phyloP scores from a whole-genome alignment of 805 yeast genomes.

The Candida pseudoglaebosa region DNA sequence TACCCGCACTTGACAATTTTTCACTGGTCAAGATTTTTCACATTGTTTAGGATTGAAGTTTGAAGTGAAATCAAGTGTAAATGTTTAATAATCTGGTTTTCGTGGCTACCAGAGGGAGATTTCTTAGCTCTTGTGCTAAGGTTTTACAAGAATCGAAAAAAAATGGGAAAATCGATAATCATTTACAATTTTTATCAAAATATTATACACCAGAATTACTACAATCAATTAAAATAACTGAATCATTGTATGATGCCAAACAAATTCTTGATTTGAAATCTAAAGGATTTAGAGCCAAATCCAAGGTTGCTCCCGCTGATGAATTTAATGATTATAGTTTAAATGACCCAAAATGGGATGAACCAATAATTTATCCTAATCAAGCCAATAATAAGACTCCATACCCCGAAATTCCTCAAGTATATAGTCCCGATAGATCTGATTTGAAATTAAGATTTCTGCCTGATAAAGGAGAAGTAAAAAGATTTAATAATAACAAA shows the following conservation, averaged over 20 bases:
- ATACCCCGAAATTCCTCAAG: slow-evolving; percentile 53
- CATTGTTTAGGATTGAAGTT: too few relatives aligned
- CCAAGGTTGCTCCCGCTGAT: slow-evolving; percentile 61
- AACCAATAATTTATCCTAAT: slow-evolving; percentile 47
- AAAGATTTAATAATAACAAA: slow-evolving; percentile 14
- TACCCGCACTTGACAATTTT: slow-evolving; percentile 1
- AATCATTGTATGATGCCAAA: slow-evolving; percentile 65
- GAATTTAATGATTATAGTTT: slow-evolving; percentile 67
- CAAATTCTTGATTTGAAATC: slow-evolving; percentile 43
- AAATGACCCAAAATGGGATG: slow-evolving; percentile 76
- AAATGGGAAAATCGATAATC: slow-evolving; percentile 23
- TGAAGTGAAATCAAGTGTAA: too few relatives aligned
- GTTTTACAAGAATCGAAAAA: slow-evolving; percentile 3
- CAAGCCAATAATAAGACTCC: slow-evolving; percentile 49
- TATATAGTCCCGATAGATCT: slow-evolving; percentile 49
- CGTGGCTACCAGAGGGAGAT: slow-evolving; percentile 6
- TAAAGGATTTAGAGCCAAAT: slow-evolving; percentile 25
- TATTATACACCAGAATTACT: slow-evolving; percentile 81
- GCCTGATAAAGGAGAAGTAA: slow-evolving; percentile 13
- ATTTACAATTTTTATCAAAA: slow-evolving; percentile 56
- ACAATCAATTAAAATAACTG: slow-evolving; percentile 79
- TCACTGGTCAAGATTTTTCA: neutral
- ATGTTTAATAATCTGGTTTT: neutral
- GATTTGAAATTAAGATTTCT: slow-evolving; percentile 36
- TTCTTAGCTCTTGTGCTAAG: slow-evolving; percentile 6